phyloP scores from a whole-genome alignment of 2,329 filamentous ascomycete species.

The Periconia macrospinosa region DNA sequence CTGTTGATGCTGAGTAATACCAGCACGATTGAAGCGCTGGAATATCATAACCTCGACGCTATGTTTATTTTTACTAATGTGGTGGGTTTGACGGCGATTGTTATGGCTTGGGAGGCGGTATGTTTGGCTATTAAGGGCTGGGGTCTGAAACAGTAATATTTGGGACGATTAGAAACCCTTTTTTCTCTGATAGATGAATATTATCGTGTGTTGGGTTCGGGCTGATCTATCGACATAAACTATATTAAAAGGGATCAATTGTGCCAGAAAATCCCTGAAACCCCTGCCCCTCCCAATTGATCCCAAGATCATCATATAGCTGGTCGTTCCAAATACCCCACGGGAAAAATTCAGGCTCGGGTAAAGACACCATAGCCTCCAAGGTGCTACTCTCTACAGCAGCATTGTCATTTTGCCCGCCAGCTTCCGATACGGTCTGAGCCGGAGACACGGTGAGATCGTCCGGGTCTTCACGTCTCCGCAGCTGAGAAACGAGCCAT shows the following conservation, averaged over 20 bases:
- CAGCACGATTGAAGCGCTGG: slow-evolving; percentile 72
- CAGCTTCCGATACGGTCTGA: background rate
- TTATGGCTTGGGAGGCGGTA: slow-evolving; percentile 79
- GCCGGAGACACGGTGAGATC: background rate
- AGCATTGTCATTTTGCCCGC: too few species aligned
- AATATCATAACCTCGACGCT: slow-evolving; percentile 71
- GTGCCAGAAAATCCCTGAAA: background rate
- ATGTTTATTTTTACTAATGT: slow-evolving; percentile 89
- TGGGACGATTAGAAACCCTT: background rate
- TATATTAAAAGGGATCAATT: background rate
- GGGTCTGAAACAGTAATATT: slow-evolving; percentile 58
- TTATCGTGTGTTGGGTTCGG: too few species aligned
- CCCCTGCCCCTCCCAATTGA: background rate
- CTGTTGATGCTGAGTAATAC: slow-evolving; percentile 84
- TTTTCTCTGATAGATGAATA: too few species aligned
- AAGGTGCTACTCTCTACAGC: too few species aligned
- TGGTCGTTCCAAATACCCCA: slow-evolving; percentile 12
- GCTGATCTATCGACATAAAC: background rate
- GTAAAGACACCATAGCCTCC: background rate
- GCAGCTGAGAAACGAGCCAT: slow-evolving; percentile 7
- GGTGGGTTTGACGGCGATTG: slow-evolving; percentile 74
- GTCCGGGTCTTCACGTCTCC: slow-evolving; percentile 1
- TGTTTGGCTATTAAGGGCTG: slow-evolving; percentile 74
- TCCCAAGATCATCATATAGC: slow-evolving; percentile 7
- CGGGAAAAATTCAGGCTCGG: slow-evolving; percentile 1